These are phyloP conservation scores for Leccinum barrowsii DNA, from an alignment of 768 basidiomycete species.

Conservation along the genomic window DNA sequence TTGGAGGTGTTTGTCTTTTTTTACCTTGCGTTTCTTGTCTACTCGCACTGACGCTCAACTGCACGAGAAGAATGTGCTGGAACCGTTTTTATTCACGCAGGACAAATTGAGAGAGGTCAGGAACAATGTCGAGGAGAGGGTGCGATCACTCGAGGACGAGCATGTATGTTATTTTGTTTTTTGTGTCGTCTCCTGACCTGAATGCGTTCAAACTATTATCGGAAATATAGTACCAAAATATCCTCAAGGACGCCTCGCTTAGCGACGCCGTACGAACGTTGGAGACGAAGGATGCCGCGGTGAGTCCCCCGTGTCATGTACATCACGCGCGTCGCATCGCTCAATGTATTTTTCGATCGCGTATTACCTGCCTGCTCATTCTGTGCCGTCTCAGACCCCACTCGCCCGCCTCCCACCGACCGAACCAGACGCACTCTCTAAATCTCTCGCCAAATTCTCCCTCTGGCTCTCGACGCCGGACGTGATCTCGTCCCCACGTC, in stretches of 20 bases:
- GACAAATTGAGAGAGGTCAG: conserved; percentile 59
- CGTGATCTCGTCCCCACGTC: conserved; percentile 75
- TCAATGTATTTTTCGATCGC: neutral
- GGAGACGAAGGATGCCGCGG: conserved; percentile 23
- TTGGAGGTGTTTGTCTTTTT: conserved; percentile 54
- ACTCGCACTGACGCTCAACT: neutral
- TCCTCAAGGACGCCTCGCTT: conserved; percentile 30
- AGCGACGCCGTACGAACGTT: conserved; percentile 20
- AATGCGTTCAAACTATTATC: no score
- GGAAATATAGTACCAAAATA: conserved; percentile 13
- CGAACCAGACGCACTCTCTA: conserved; percentile 58
- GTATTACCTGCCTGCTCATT: neutral
- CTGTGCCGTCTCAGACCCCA: conserved; percentile 47
- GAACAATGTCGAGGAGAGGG: conserved; percentile 55
- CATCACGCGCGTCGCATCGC: neutral
- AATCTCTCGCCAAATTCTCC: conserved; percentile 68
- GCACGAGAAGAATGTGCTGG: conserved; percentile 52
- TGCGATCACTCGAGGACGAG: conserved; percentile 66
- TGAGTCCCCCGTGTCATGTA: conserved; percentile 2
- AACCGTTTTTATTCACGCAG: conserved; percentile 64
- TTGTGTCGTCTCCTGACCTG: neutral
- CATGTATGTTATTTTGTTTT: conserved; percentile 56
- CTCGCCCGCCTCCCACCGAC: conserved; percentile 68
- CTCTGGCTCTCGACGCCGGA: conserved; percentile 81
- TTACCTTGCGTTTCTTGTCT: neutral